These are phyloP conservation scores for Cyberlindnera petersonii DNA, from an alignment of 805 yeast species.

Conservation along the genomic window DNA sequence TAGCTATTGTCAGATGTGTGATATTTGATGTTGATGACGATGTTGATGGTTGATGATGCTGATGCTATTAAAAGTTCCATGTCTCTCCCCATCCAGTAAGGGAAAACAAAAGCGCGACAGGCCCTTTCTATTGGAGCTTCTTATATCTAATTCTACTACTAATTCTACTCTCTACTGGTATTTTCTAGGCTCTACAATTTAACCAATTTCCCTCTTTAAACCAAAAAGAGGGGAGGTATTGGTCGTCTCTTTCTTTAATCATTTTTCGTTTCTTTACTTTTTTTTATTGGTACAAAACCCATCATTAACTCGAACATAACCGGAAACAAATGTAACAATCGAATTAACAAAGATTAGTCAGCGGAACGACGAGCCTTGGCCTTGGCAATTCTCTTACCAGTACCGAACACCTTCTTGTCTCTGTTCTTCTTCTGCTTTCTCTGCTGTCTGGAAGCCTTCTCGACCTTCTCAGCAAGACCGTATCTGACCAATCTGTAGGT, in stretches of 20 bases:
- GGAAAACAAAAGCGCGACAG: too few relatives aligned
- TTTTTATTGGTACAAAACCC: conserved; percentile 8
- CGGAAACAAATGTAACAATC: conserved; percentile 3
- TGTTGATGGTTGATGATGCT: neutral
- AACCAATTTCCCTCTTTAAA: too few relatives aligned
- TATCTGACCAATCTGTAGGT: conserved; percentile 98
- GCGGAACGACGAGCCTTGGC: conserved; percentile 86
- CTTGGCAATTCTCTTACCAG: conserved; percentile 93
- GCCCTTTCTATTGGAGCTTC: too few relatives aligned
- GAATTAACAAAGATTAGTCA: conserved; percentile 45
- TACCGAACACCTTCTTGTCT: conserved; percentile 98
- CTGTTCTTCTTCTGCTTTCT: conserved; percentile 99
- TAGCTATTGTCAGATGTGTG: conserved; percentile 18
- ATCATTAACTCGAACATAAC: conserved; percentile 7
- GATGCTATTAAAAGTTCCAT: too few relatives aligned
- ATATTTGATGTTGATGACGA: neutral
- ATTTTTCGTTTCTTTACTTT: conserved; percentile 12
- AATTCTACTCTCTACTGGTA: too few relatives aligned
- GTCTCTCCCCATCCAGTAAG: too few relatives aligned
- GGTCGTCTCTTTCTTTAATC: too few relatives aligned
- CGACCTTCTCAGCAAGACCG: conserved; percentile 95
- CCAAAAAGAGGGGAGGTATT: too few relatives aligned
- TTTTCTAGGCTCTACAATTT: too few relatives aligned
- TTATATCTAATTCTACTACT: too few relatives aligned
- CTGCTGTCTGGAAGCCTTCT: conserved; percentile 99